Evolutionary conservation across 2,329 filamentous ascomycete species (phyloP).

Genomic region (Sporothrix luriei): DNA sequence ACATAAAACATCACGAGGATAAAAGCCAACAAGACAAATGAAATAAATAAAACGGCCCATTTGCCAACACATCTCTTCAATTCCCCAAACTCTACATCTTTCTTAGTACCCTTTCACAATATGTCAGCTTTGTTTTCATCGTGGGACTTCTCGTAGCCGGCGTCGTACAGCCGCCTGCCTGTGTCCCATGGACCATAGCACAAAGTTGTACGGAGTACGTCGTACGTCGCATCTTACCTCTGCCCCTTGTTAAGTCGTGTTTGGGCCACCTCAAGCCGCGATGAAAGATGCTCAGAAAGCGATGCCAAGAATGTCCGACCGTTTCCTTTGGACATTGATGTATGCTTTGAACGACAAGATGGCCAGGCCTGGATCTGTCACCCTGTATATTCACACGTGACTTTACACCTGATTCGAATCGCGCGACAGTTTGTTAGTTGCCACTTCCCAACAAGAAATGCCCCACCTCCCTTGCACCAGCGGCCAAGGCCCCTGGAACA

Average conservation of each 20-base stretch:
- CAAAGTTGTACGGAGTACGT: neutral
- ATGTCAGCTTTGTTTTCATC: neutral
- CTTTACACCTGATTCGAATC: neutral
- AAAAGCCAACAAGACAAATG: too few species aligned
- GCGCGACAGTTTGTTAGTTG: neutral
- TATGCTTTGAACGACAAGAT: neutral
- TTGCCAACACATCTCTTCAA: too few species aligned
- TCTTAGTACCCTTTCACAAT: neutral
- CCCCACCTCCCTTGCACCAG: neutral
- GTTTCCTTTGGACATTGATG: neutral
- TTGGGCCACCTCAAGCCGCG: too few species aligned
- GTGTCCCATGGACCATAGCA: neutral
- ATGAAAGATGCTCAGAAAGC: neutral
- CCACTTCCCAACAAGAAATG: slow-evolving; percentile 22
- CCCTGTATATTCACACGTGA: neutral
- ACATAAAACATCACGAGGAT: too few species aligned
- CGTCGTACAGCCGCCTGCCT: neutral
- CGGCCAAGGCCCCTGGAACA: slow-evolving; percentile 6
- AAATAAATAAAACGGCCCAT: too few species aligned
- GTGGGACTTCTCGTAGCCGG: neutral
- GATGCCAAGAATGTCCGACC: neutral
- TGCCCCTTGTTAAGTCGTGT: neutral
- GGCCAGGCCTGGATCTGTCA: too few species aligned
- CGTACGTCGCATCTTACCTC: too few species aligned
- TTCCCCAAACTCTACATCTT: neutral